phyloP scores from a whole-genome alignment of 805 yeast species.

The Yarrowia porcina region DNA sequence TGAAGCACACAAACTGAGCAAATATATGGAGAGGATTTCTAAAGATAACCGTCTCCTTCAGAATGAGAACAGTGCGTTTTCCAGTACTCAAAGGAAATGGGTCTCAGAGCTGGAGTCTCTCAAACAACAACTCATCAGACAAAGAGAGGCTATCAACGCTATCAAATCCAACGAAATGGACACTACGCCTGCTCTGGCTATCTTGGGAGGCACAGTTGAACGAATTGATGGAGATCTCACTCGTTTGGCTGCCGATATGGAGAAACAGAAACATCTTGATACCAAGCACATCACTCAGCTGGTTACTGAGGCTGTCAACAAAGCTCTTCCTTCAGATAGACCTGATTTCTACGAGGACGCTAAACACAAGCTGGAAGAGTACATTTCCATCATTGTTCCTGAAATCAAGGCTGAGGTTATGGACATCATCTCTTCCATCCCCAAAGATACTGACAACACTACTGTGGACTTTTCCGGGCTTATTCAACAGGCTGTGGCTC shows the following conservation, averaged over 20 bases:
- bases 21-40: background rate
- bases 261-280: background rate
- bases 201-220: slow-evolving; percentile 2
- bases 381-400: background rate
- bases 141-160: slow-evolving; percentile 3
- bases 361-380: background rate
- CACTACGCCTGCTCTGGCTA: slow-evolving; percentile 1
- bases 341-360: background rate
- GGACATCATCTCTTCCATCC: background rate
- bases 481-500: background rate
- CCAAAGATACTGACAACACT: background rate
- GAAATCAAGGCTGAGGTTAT: slow-evolving; percentile 13
- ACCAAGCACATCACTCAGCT: background rate
- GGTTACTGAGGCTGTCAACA: background rate
- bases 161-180: slow-evolving; percentile 10
- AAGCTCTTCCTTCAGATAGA: background rate
- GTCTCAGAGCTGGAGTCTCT: background rate
- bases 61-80: background rate
- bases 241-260: background rate
- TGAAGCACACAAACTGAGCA: background rate
- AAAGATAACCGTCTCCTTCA: background rate
- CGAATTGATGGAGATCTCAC: slow-evolving; percentile 13
- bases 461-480: background rate
- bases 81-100: background rate
- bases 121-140: slow-evolving; percentile 3